Evolutionary conservation across 2,329 filamentous ascomycete species (phyloP).

Genomic region (Apiospora sp.): DNA sequence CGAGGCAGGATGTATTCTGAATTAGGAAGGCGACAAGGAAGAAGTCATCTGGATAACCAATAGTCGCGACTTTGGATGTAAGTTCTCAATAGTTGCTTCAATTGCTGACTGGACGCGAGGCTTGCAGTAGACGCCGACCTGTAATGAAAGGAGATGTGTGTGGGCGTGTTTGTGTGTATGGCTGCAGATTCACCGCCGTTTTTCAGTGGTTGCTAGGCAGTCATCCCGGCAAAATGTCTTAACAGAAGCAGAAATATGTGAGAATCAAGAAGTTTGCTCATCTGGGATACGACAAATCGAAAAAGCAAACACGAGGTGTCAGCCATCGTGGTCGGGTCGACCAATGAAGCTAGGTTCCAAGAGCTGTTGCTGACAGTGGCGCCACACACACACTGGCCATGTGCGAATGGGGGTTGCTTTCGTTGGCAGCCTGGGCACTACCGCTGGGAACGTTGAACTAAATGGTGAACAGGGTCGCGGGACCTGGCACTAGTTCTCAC

Average conservation of each 20-base stretch:
- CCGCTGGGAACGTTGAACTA: not conserved
- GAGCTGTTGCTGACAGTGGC: conserved; percentile 13
- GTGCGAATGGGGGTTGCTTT: not conserved
- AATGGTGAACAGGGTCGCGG: not conserved
- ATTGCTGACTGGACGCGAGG: not conserved
- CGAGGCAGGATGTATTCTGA: not conserved
- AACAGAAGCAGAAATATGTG: not conserved
- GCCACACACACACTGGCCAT: not conserved
- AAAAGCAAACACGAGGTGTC: not conserved
- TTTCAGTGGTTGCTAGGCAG: not conserved
- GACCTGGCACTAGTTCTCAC: conserved; percentile 7
- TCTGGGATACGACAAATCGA: not conserved
- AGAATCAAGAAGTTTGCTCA: not conserved
- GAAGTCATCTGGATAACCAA: not conserved
- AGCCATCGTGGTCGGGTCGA: not conserved
- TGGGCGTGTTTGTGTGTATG: not conserved
- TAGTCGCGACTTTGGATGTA: not conserved
- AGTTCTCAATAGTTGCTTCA: not conserved
- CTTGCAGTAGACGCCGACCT: conserved; percentile 1
- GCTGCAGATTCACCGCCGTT: conserved; percentile 11
- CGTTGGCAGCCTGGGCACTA: not conserved
- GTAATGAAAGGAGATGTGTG: not conserved
- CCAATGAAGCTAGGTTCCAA: not conserved
- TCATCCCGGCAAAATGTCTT: not conserved
- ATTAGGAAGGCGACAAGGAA: not conserved